Evolutionary conservation across 345 rosid species (phyloP), one percentile per base, ranked within the genome.

Genomic region (Odontarrhena argentea): DNA sequence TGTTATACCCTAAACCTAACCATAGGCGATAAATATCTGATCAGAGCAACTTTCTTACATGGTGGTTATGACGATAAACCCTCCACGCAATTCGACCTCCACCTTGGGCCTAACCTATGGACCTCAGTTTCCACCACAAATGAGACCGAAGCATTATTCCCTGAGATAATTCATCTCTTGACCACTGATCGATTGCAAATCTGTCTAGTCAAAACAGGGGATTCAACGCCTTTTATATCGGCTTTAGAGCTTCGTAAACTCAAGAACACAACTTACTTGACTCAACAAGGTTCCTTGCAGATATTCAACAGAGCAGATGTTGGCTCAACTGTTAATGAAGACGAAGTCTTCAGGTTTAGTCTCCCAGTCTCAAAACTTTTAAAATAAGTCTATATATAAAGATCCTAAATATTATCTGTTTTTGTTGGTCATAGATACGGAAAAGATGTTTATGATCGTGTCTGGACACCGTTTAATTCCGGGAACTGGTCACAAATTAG

Each of bases 51-150:
- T 40, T 81, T 83, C 60, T 26, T 70, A 69, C 81, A 81, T 9
- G 89, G 87, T 2, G 81, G 81, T 12, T 85, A 85, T 49, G 89
- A 85, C 37, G 69, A 37, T 1, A 38, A 67, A 2, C 67, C 73
- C 14, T 1, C 44, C 5, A 82, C 82, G 4, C 8, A 34, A 5
- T 85, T 85, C 12, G 85, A 82, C 13, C 47, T 86, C n/a, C 52
- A 79, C 65, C 60, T 85, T 0, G 92, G 86, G 7, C 79, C 81
- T 15, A 81, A 86, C 40, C 64, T 48, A 5, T 86, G 86, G 90
- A 45, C 0, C 9, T 60, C 65, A 0, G 68, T 83, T 32, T 28
- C 49, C 12, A 40, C 80, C 2, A 22, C 42, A 7, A 74, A 85
- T 37, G 81, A 72, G 63, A 63, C 72, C 0, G 7, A 4, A 3